Conservation (phyloP, 2,329 filamentous ascomycete species). For the Penicillium frequentans region DNA sequence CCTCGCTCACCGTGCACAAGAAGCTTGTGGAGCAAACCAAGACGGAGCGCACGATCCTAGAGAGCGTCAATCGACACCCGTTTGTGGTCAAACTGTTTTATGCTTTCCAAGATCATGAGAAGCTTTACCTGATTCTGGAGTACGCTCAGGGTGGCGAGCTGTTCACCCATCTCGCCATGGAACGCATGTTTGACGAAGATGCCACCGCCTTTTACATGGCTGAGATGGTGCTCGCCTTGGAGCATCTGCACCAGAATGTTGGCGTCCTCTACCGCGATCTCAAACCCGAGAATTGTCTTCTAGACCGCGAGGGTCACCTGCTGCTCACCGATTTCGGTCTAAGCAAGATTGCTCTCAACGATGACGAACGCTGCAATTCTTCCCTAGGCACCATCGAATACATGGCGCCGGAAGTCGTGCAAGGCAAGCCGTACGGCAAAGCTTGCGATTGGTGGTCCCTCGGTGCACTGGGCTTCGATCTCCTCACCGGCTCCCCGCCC, state of each 20-base stretch:
- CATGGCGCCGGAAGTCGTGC: slow-evolving; percentile 96
- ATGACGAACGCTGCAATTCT: slow-evolving; percentile 73
- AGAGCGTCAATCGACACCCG: slow-evolving; percentile 93
- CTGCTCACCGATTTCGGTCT: slow-evolving; percentile 95
- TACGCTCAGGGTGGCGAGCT: slow-evolving; percentile 97
- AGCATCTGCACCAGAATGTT: slow-evolving; percentile 86
- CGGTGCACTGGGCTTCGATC: slow-evolving; percentile 85
- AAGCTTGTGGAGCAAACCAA: slow-evolving; percentile 95
- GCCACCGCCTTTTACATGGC: slow-evolving; percentile 97
- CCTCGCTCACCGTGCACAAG: slow-evolving; percentile 91
- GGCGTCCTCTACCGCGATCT: slow-evolving; percentile 96
- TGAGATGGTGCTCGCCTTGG: slow-evolving; percentile 91
- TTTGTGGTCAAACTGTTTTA: slow-evolving; percentile 99
- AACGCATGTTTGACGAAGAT: slow-evolving; percentile 92
- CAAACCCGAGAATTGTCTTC: slow-evolving; percentile 95
- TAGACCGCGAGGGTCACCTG: slow-evolving; percentile 88
- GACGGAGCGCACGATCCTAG: slow-evolving; percentile 90
- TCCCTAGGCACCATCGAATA: slow-evolving; percentile 95
- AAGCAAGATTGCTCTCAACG: slow-evolving; percentile 84
- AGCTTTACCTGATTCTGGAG: slow-evolving; percentile 94
- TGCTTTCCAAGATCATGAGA: slow-evolving; percentile 96
- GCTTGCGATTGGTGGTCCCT: slow-evolving; percentile 99
- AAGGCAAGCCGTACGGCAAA: slow-evolving; percentile 85
- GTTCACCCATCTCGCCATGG: slow-evolving; percentile 89
- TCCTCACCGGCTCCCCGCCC: slow-evolving; percentile 88